Evolutionary conservation across 1,139 yeast species (phyloP).

Genomic region (Saccharomyces hybrid): DNA sequence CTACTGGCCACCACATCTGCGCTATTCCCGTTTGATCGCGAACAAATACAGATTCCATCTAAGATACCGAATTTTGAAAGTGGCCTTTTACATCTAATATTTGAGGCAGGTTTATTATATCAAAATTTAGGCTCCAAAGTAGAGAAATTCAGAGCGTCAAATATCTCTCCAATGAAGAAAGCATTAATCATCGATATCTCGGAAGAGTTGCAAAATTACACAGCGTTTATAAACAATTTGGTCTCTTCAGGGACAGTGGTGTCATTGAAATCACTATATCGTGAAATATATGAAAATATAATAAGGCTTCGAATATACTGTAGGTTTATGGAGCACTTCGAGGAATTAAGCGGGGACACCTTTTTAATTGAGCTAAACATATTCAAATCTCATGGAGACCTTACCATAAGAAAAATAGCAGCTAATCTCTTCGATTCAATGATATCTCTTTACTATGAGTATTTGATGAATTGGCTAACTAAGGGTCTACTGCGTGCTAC

Average conservation of each 20-base stretch:
- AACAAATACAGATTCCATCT: conserved; percentile 39
- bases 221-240: conserved; percentile 46
- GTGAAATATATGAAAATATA: conserved; percentile 44
- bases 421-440: conserved; percentile 41
- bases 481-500: conserved; percentile 56
- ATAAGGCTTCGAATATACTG: conserved; percentile 50
- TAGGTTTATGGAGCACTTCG: conserved; percentile 36
- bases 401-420: conserved; percentile 39
- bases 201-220: conserved; percentile 46
- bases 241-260: conserved; percentile 32
- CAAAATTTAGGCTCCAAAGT: conserved; percentile 36
- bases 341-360: conserved; percentile 42
- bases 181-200: conserved; percentile 54
- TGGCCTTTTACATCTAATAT: conserved; percentile 46
- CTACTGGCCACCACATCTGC: conserved; percentile 68
- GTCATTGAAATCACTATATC: conserved; percentile 38
- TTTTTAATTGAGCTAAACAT: conserved; percentile 48
- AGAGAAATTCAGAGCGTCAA: conserved; percentile 27
- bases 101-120: conserved; percentile 71
- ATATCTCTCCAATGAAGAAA: conserved; percentile 49
- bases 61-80: conserved; percentile 51
- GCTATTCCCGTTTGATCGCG: conserved; percentile 43
- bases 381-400: conserved; percentile 58
- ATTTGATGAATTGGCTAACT: conserved; percentile 59
- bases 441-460: conserved; percentile 54